phyloP scores from a whole-genome alignment of 306 rosid genomes.

The Trifolium repens region DNA sequence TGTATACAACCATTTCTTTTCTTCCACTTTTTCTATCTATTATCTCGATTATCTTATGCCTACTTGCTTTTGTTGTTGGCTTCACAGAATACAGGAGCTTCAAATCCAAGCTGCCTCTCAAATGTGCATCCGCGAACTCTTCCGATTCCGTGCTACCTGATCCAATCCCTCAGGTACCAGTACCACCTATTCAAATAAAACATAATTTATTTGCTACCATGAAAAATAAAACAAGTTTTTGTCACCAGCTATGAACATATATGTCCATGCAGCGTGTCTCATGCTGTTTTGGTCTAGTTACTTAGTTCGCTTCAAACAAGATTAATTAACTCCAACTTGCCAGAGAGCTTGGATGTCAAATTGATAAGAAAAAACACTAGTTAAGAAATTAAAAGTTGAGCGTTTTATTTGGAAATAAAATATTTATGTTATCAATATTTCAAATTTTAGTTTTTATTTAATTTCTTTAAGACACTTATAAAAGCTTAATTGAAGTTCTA shows the following conservation, averaged over 20 bases:
- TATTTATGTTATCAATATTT: no score
- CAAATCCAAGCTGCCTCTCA: conserved; percentile 39
- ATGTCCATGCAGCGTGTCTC: neutral
- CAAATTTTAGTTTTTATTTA: no score
- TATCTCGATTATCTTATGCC: neutral
- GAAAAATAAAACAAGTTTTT: neutral
- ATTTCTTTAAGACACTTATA: no score
- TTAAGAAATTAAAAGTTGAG: no score
- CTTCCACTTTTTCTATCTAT: neutral
- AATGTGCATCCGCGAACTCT: conserved; percentile 42
- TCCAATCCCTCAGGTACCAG: conserved; percentile 50
- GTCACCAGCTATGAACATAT: neutral
- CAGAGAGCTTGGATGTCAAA: no score
- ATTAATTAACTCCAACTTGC: no score
- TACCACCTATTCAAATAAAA: conserved; percentile 13
- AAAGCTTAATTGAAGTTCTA: no score
- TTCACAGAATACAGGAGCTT: conserved; percentile 42
- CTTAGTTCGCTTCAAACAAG: no score
- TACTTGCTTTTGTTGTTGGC: neutral
- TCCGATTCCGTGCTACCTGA: conserved; percentile 50
- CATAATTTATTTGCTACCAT: neutral
- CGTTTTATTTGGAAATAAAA: no score
- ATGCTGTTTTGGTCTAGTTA: neutral
- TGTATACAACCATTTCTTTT: neutral
- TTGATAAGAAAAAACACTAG: no score